Percentiles rank a stretch among this genome's conserved stretches.
phyloP scores from a whole-genome alignment of 805 yeast species.

The Schwanniomyces vanrijiae region DNA sequence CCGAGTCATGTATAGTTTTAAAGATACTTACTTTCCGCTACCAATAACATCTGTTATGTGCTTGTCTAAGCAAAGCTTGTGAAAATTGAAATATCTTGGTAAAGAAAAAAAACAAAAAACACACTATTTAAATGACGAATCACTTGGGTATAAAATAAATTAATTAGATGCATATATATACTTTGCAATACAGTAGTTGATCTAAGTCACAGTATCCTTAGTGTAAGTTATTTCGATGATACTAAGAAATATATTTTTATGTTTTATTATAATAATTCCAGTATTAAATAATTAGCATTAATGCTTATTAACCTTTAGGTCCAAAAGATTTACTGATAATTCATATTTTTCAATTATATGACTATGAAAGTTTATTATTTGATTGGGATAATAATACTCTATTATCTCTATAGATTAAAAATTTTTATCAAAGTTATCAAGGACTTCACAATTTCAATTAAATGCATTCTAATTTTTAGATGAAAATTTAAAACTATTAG shows the following conservation, averaged over 20 bases:
- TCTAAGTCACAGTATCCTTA: not conserved
- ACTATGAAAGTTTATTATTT: not conserved
- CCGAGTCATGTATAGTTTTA: not conserved
- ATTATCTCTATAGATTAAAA: not conserved
- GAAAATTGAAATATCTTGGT: not conserved
- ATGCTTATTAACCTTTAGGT: not conserved
- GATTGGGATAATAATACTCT: not conserved
- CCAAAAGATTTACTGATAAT: not conserved
- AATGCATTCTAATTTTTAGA: not conserved
- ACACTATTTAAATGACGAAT: not conserved
- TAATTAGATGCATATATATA: not conserved
- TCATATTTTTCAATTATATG: not conserved
- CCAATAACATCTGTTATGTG: not conserved
- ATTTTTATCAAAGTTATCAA: not conserved
- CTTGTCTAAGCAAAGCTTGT: not conserved
- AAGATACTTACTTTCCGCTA: not conserved
- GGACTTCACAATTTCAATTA: no score
- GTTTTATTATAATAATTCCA: not conserved
- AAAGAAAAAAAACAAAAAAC: not conserved
- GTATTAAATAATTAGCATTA: not conserved
- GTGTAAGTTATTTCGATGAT: not conserved
- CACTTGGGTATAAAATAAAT: not conserved
- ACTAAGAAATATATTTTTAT: not conserved
- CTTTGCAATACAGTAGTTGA: not conserved
- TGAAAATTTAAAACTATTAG: not conserved